Evolutionary conservation across 2,329 filamentous ascomycete genomes (phyloP).

Genomic region (Stagonosporopsis cucurbitacearum): DNA sequence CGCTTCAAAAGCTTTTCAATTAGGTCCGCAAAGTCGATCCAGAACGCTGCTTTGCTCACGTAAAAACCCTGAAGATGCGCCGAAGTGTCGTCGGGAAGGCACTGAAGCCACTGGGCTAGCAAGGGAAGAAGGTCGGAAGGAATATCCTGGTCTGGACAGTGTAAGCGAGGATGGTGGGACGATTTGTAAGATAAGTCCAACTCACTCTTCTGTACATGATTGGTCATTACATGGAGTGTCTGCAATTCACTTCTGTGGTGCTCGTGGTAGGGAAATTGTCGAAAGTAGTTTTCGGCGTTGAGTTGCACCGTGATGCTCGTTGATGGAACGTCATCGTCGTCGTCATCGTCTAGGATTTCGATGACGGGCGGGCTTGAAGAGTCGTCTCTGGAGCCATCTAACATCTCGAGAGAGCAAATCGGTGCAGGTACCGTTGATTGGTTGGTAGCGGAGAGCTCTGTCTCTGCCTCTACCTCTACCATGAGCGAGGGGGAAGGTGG

Average conservation of each 20-base stretch:
- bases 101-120: constrained; percentile 38
- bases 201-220: constrained; percentile 38
- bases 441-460: not conserved
- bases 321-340: constrained; percentile 25
- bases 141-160: constrained; percentile 5
- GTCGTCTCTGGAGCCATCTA: constrained; percentile 26
- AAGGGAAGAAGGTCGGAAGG: constrained; percentile 30
- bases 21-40: constrained; percentile 43
- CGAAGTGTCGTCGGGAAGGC: constrained; percentile 33
- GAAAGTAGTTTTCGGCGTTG: constrained; percentile 40
- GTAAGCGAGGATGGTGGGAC: not conserved
- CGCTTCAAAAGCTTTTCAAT: constrained; percentile 37
- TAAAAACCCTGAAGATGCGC: constrained; percentile 33
- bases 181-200: not conserved
- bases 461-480: constrained; percentile 22
- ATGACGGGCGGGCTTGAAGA: constrained; percentile 46
- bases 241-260: not conserved
- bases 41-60: constrained; percentile 38
- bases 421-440: not conserved
- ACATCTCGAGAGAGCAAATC: constrained; percentile 18
- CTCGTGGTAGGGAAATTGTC: constrained; percentile 39
- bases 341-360: constrained; percentile 48
- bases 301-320: constrained; percentile 26
- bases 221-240: constrained; percentile 18
- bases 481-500: constrained; percentile 34